A percentile compares a stretch with the other conserved stretches of the same genome.
Evolutionary conservation across 2,329 filamentous ascomycete genomes (phyloP).

Genomic region (Dendrostoma leiphaemia): DNA sequence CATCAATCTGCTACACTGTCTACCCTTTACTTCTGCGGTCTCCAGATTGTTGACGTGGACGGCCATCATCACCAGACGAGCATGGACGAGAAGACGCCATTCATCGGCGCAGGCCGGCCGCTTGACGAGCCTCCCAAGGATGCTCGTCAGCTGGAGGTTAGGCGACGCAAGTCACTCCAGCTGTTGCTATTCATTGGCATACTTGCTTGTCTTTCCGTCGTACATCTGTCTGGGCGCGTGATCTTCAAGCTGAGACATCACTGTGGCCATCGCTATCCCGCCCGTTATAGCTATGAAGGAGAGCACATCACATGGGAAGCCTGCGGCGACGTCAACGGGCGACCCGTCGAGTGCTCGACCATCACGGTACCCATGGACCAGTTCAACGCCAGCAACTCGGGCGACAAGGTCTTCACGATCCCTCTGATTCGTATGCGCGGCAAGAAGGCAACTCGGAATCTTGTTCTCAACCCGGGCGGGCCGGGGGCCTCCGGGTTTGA

Average conservation of each 20-base stretch:
- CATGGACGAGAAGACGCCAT: conserved; percentile 17
- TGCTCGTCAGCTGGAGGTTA: background rate
- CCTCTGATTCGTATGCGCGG: conserved; percentile 44
- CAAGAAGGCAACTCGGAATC: conserved; percentile 38
- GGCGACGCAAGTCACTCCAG: background rate
- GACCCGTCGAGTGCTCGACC: conserved; percentile 39
- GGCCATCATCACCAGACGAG: too few relatives aligned
- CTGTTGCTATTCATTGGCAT: conserved; percentile 3
- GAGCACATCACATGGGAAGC: conserved; percentile 37
- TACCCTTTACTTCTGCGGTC: too few relatives aligned
- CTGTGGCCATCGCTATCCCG: background rate
- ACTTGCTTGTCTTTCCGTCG: background rate
- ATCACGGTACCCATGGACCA: conserved; percentile 47
- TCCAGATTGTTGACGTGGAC: too few relatives aligned
- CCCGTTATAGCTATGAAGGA: conserved; percentile 26
- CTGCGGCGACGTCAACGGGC: conserved; percentile 37
- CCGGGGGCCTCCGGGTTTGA: conserved; percentile 43
- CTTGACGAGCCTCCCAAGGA: background rate
- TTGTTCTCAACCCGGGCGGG: conserved; percentile 47
- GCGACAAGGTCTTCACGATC: conserved; percentile 39
- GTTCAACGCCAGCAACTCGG: conserved; percentile 32
- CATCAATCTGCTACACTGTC: too few relatives aligned
- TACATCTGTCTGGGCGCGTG: background rate
- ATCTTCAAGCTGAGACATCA: background rate
- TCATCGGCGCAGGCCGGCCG: background rate